Evolutionary conservation across 768 basidiomycete genomes (phyloP).

Genomic region (Rossbeevera mucosa): DNA sequence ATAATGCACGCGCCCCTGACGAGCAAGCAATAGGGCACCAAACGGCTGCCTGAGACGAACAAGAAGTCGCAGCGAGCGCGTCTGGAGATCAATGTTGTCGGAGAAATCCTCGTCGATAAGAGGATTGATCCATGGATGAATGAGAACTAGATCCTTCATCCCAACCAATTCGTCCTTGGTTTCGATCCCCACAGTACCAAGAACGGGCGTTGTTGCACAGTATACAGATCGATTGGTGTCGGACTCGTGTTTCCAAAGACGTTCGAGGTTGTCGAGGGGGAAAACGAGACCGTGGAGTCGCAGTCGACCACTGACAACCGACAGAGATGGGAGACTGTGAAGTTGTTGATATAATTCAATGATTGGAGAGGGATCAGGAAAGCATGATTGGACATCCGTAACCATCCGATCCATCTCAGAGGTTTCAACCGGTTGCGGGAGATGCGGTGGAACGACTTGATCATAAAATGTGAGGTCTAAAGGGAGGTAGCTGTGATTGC

Average conservation of each 20-base stretch:
- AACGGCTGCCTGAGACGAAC: not conserved
- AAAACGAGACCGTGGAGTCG: too few species aligned
- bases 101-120: not conserved
- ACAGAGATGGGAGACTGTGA: too few species aligned
- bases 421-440: not conserved
- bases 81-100: not conserved
- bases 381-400: too few species aligned
- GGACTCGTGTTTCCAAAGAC: too few species aligned
- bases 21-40: not conserved
- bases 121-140: not conserved
- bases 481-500: too few species aligned
- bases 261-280: too few species aligned
- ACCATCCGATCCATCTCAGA: too few species aligned
- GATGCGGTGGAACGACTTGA: not conserved
- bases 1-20: not conserved
- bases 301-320: too few species aligned
- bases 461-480: not conserved
- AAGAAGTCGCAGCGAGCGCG: not conserved
- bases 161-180: not conserved
- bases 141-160: not conserved
- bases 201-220: not conserved
- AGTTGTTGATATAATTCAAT: too few species aligned
- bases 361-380: too few species aligned
- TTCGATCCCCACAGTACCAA: not conserved
- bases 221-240: too few species aligned